Percentiles rank a stretch among this genome's conserved stretches.
Conservation (phyloP, 768 basidiomycete genomes). For the Lentinus brumalis region DNA sequence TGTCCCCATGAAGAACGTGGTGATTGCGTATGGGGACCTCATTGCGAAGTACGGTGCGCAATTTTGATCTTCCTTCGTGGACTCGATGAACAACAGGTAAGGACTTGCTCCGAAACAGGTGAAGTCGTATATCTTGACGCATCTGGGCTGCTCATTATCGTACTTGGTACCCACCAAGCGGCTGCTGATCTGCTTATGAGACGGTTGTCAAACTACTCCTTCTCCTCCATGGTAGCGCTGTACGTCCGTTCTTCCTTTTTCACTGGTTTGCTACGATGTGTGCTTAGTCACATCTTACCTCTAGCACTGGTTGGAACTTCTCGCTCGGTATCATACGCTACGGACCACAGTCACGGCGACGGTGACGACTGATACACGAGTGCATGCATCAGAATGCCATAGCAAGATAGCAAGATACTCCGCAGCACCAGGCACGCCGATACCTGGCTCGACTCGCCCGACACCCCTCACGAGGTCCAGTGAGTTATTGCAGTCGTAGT, state of each 20-base stretch:
- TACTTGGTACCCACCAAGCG: slow-evolving; percentile 14
- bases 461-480: neutral
- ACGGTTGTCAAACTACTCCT: slow-evolving; percentile 21
- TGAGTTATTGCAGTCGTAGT: too few species aligned
- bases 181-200: slow-evolving; percentile 25
- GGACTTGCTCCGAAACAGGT: neutral
- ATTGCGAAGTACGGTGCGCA: slow-evolving; percentile 10
- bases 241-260: neutral
- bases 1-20: slow-evolving; percentile 10
- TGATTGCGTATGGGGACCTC: neutral
- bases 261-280: neutral
- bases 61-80: neutral
- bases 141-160: slow-evolving; percentile 12
- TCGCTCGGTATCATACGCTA: slow-evolving; percentile 2
- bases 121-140: slow-evolving; percentile 16
- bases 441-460: slow-evolving; percentile 1
- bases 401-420: neutral
- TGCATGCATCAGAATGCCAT: neutral
- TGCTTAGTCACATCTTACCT: too few species aligned
- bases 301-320: slow-evolving; percentile 8
- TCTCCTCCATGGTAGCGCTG: slow-evolving; percentile 1
- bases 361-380: slow-evolving; percentile 6
- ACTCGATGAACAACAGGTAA: neutral
- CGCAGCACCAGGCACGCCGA: neutral
- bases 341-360: slow-evolving; percentile 6